Percentiles rank a stretch among this genome's conserved stretches.
phyloP scores from a whole-genome alignment of 2,329 filamentous ascomycete genomes.

The Exophiala spinifera region DNA sequence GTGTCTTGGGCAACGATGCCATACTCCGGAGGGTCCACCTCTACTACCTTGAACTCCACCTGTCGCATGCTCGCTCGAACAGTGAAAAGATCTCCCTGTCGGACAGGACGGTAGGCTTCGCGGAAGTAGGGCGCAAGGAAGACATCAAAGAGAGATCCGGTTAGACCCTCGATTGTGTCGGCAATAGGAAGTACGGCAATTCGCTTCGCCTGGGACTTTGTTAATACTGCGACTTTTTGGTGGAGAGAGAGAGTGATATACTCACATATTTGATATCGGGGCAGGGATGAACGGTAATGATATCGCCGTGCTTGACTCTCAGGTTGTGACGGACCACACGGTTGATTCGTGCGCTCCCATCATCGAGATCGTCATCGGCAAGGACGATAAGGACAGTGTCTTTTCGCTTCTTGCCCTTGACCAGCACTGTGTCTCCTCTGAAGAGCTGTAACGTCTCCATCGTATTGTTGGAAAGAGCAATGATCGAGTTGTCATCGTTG shows the following conservation, averaged over 20 bases:
- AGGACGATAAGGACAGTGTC: conserved; percentile 97
- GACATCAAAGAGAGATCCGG: conserved; percentile 96
- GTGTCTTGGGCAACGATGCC: conserved; percentile 99
- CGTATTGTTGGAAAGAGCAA: conserved; percentile 94
- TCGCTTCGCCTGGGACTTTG: conserved; percentile 74
- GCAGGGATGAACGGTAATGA: conserved; percentile 95
- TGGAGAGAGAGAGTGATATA: conserved; percentile 29
- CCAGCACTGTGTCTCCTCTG: conserved; percentile 95
- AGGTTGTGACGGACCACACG: conserved; percentile 98
- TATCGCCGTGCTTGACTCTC: conserved; percentile 95
- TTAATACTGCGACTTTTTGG: conserved; percentile 2
- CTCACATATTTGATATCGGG: conserved; percentile 99
- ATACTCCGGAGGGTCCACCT: conserved; percentile 97
- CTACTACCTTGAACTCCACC: conserved; percentile 99
- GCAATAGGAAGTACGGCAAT: conserved; percentile 97
- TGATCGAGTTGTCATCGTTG: conserved; percentile 99
- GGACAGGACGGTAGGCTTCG: conserved; percentile 94
- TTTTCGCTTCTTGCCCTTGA: conserved; percentile 99
- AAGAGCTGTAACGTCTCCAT: conserved; percentile 99
- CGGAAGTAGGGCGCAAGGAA: conserved; percentile 99
- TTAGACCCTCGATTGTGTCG: conserved; percentile 96
- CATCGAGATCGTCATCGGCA: conserved; percentile 95
- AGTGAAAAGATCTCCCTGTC: conserved; percentile 97
- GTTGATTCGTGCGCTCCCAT: conserved; percentile 96
- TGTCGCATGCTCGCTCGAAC: conserved; percentile 97